phyloP scores from a whole-genome alignment of 192 early-diverging fungal species.

The Linnemannia schmuckeri region DNA sequence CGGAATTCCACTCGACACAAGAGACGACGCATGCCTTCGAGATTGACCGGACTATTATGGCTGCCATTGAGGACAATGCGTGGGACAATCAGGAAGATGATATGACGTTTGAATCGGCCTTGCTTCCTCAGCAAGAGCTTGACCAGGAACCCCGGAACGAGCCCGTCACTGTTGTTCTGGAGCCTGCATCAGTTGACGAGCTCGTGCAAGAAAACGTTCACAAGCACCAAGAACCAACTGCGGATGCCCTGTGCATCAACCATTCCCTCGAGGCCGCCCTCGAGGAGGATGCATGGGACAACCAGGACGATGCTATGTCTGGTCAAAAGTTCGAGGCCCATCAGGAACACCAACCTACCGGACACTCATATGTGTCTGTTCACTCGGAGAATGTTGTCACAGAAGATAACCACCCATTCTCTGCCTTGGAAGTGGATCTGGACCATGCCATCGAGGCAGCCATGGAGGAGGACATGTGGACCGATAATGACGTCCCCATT shows the following conservation, averaged over 20 bases:
- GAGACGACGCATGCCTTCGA: background rate
- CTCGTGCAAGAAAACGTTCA: background rate
- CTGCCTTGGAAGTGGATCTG: background rate
- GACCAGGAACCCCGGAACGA: background rate
- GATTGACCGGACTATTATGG: background rate
- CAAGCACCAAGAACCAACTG: background rate
- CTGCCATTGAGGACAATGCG: background rate
- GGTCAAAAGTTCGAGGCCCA: background rate
- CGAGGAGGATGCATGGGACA: slow-evolving; percentile 16
- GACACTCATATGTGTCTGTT: background rate
- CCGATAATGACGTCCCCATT: background rate
- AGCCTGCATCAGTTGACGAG: background rate
- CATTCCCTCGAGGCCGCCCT: background rate
- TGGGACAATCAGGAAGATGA: slow-evolving; percentile 18
- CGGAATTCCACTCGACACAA: background rate
- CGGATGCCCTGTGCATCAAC: background rate
- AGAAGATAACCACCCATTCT: background rate
- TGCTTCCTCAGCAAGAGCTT: background rate
- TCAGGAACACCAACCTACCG: background rate
- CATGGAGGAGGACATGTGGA: slow-evolving; percentile 15
- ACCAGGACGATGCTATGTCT: slow-evolving; percentile 4
- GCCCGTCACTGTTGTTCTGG: background rate
- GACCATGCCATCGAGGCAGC: background rate
- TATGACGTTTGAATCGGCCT: background rate
- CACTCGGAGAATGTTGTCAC: background rate